These are phyloP conservation scores for Aspergillus arachidicola DNA, from an alignment of 2,329 filamentous ascomycete genomes.

Conservation along the genomic window DNA sequence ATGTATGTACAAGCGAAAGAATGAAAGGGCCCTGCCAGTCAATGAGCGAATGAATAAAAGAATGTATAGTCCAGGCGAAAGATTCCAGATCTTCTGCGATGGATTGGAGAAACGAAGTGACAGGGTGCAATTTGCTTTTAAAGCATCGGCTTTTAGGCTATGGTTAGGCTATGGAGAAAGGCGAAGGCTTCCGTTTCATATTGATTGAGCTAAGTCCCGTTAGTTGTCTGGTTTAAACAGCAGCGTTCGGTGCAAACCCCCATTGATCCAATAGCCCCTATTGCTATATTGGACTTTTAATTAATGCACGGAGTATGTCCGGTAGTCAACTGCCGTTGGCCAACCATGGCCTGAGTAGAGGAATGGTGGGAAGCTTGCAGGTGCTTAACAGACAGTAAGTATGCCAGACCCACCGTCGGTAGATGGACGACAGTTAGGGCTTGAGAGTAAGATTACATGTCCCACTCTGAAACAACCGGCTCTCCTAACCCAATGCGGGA, in stretches of 20 bases:
- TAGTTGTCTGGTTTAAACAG: background rate
- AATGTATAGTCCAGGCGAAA: background rate
- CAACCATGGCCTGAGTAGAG: background rate
- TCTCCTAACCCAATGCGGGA: background rate
- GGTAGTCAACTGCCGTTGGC: background rate
- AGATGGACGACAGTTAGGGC: background rate
- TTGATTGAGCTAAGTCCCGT: background rate
- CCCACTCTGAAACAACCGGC: background rate
- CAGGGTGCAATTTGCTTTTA: background rate
- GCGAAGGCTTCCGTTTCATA: background rate
- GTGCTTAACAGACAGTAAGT: background rate
- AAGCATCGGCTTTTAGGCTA: background rate
- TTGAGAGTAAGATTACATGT: background rate
- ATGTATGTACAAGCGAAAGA: background rate
- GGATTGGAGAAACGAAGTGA: no score
- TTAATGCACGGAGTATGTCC: background rate
- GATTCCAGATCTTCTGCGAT: constrained; percentile 4
- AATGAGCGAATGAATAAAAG: background rate
- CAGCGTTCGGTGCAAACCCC: background rate
- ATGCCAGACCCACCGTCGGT: constrained; percentile 2
- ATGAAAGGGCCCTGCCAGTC: background rate
- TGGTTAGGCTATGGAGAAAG: background rate
- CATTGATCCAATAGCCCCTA: background rate
- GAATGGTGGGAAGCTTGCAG: background rate
- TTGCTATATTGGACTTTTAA: background rate